phyloP scores from a whole-genome alignment of 208 protist genomes.

The Leptomonas seymouri region DNA sequence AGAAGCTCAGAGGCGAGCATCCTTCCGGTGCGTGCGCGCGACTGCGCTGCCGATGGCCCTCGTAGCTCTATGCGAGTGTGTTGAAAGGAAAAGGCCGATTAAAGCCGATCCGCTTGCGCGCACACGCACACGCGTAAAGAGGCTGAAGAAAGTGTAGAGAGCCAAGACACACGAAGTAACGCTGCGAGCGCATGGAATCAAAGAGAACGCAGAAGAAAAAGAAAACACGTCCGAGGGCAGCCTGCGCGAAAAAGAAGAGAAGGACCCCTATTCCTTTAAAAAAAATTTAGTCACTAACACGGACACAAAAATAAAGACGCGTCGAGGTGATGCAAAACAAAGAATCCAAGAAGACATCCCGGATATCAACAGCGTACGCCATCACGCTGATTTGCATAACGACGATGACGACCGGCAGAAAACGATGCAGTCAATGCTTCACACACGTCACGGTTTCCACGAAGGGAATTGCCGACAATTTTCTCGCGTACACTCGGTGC shows the following conservation, averaged over 20 bases:
- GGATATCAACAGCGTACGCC: too few species aligned
- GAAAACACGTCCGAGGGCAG: constrained; percentile 1
- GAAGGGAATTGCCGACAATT: too few species aligned
- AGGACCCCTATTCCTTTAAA: constrained; percentile 24
- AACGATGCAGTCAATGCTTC: too few species aligned
- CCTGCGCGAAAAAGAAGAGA: background rate
- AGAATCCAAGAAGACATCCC: constrained; percentile 22
- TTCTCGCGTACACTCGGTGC: too few species aligned
- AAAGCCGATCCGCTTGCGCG: background rate
- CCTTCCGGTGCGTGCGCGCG: background rate
- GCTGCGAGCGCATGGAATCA: background rate
- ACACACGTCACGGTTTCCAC: too few species aligned
- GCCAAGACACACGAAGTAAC: background rate
- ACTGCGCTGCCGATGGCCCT: background rate
- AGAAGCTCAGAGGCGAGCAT: background rate
- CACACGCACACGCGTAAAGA: background rate
- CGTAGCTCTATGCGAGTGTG: background rate
- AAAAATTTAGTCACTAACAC: constrained; percentile 5
- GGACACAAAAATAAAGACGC: constrained; percentile 8
- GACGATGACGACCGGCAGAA: too few species aligned
- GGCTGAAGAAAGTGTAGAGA: background rate
- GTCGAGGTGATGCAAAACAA: constrained; percentile 15
- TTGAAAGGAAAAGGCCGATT: background rate
- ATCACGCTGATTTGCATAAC: too few species aligned
- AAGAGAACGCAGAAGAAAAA: background rate